phyloP scores from a whole-genome alignment of 176 grass and related monocot species.

The Secale cereale region DNA sequence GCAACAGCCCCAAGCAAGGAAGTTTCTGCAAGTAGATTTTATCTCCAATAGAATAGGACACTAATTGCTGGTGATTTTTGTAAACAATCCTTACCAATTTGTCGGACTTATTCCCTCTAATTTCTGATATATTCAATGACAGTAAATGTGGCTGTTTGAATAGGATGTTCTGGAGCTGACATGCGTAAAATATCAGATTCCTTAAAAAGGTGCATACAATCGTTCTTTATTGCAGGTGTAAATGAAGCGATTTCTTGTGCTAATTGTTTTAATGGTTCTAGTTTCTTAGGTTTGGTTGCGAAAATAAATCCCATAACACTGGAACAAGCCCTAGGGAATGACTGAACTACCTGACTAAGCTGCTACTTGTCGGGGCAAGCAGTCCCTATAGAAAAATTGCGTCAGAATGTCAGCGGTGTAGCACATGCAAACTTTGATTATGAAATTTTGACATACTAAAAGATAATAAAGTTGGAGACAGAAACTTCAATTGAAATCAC shows the following conservation, averaged over 20 bases:
- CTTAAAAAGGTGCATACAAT: not conserved
- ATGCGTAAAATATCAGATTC: not conserved
- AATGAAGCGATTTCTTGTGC: not conserved
- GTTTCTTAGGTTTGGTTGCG: not conserved
- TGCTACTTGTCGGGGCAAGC: not conserved
- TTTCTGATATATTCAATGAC: not conserved
- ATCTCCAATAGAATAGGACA: not conserved
- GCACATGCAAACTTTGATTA: not conserved
- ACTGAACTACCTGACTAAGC: not conserved
- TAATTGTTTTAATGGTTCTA: not conserved
- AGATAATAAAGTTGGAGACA: not conserved
- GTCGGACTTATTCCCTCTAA: not conserved
- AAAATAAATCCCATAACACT: not conserved
- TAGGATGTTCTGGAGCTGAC: not conserved
- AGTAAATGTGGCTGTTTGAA: not conserved
- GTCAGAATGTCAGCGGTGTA: not conserved
- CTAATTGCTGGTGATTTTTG: not conserved
- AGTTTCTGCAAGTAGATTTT: not conserved
- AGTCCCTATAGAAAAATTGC: not conserved
- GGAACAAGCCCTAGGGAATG: not conserved
- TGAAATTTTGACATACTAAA: not conserved
- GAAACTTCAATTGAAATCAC: not conserved
- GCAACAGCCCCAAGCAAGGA: not conserved
- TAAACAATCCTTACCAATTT: not conserved
- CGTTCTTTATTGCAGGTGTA: not conserved